phyloP scores from a whole-genome alignment of 2,329 filamentous ascomycete species.

The Microdochium trichocladiopsis region DNA sequence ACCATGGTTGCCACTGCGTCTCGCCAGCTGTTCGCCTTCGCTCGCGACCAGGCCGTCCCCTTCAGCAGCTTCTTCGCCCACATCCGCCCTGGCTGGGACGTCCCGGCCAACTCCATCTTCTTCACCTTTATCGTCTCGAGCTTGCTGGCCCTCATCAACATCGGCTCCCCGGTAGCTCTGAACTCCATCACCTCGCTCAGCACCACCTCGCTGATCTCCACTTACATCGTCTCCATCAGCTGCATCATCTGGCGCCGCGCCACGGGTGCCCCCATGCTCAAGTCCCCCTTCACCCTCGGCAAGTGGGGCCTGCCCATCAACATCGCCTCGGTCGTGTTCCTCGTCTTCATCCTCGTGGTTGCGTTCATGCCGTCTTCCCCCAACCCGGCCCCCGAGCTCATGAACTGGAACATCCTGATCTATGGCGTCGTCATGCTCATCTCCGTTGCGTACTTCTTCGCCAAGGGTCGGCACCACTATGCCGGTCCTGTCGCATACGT shows the following conservation, averaged over 20 bases:
- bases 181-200: slow-evolving; percentile 46
- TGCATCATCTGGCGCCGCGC: slow-evolving; percentile 35
- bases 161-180: slow-evolving; percentile 42
- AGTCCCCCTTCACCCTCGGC: slow-evolving; percentile 25
- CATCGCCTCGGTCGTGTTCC: slow-evolving; percentile 32
- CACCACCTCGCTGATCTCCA: slow-evolving; percentile 39
- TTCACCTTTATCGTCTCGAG: slow-evolving; percentile 37
- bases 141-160: slow-evolving; percentile 40
- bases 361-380: slow-evolving; percentile 6
- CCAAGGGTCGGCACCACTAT: slow-evolving; percentile 3
- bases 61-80: slow-evolving; percentile 9
- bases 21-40: slow-evolving; percentile 21
- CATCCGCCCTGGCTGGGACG: slow-evolving; percentile 15
- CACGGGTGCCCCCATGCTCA: slow-evolving; percentile 13
- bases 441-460: slow-evolving; percentile 5
- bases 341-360: slow-evolving; percentile 16
- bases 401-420: slow-evolving; percentile 8
- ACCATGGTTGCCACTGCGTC: slow-evolving; percentile 20
- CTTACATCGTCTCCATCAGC: slow-evolving; percentile 41
- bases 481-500: slow-evolving; percentile 1
- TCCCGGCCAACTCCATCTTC: slow-evolving; percentile 37
- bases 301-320: slow-evolving; percentile 32
- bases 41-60: slow-evolving; percentile 27
- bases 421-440: slow-evolving; percentile 3
- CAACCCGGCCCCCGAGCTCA: slow-evolving; percentile 2